Base-by-base conservation (phyloP, 352 stramenopile species). In the Halophytophthora polymorphica region DNA sequence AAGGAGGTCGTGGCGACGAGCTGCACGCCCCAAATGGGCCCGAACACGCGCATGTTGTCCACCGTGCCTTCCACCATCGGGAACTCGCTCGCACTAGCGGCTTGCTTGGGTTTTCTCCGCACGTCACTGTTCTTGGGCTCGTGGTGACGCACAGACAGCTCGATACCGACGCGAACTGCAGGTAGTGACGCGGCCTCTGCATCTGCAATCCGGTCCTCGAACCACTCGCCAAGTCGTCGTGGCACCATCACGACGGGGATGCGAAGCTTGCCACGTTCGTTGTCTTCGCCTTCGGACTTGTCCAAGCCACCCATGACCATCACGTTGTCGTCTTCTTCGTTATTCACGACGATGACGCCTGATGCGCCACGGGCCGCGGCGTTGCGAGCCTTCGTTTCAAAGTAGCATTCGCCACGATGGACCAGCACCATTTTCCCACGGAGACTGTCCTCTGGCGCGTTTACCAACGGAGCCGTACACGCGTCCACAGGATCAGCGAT, bases 271-370 rank as follows among this genome's bases (percentile, higher is more conserved):
- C 36, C 45, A 22, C 13, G 45, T 3, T 56, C 35, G 39, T 31
- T 39, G 7, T 43, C 48, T 2, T 75, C 62, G 11, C 59, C 49
- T 7, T 34, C 58, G 6, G 36, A 43, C 25, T 63, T 58, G 6
- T 52, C 60, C 4, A 70, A 66, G 15, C 76, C 68, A 28, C 73
- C 82, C 83, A 93, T 93, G 50, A 92, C 74, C 66, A 93, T 90
- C 31, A 94, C 69, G 40, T 89, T 65, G 1, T 75, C 65, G 17
- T 85, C 64, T 19, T 86, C 75, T 50, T 72, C 62, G 19, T 74
- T 75, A 53, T 90, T 92, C 17, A 82, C 58, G 22, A 92, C 58
- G 35, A 92, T 72, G 13, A 89, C 61, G 37, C 71, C 82, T 0
- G 62, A 55, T 5, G 79, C 79, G 0, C 77, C 79, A 12, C 61